Conservation (phyloP, 2,329 filamentous ascomycete genomes). For the Cercospora berteroae region DNA sequence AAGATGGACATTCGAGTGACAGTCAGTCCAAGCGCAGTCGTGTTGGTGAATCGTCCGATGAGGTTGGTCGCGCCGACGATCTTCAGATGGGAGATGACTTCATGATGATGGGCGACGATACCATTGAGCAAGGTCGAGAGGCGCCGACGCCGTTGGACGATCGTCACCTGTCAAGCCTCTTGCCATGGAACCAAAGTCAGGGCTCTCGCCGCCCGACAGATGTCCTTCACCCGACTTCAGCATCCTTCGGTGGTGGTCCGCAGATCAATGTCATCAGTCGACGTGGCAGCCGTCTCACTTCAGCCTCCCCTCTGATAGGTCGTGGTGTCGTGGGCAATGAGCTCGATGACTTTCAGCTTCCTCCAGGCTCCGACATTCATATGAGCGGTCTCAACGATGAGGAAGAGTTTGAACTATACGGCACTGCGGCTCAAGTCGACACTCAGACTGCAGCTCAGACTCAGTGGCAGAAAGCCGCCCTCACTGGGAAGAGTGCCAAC, state of each 20-base stretch:
- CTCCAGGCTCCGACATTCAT: constrained; percentile 8
- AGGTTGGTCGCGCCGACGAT: constrained; percentile 35
- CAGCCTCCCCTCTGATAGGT: constrained; percentile 61
- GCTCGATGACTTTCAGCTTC: constrained; percentile 24
- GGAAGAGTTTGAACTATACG: constrained; percentile 49
- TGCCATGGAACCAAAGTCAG: constrained; percentile 62
- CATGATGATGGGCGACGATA: constrained; percentile 37
- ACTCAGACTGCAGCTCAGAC: constrained; percentile 49
- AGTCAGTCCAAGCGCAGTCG: constrained; percentile 31
- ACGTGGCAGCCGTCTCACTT: constrained; percentile 54
- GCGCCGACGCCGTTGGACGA: constrained; percentile 65
- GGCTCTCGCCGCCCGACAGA: constrained; percentile 45
- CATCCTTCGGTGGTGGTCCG: constrained; percentile 33
- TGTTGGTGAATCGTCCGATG: constrained; percentile 36
- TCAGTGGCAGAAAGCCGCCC: constrained; percentile 52
- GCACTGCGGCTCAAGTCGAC: constrained; percentile 46
- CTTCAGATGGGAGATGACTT: constrained; percentile 18
- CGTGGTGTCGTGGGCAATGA: constrained; percentile 35
- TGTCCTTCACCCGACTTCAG: constrained; percentile 32
- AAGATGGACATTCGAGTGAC: constrained; percentile 30
- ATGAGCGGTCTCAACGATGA: constrained; percentile 26
- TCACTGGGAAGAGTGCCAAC: constrained; percentile 61
- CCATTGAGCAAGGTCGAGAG: constrained; percentile 69
- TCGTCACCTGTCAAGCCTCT: constrained; percentile 54
- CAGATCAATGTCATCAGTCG: constrained; percentile 38